These are phyloP conservation scores for Cyclocybe aegerita DNA, from an alignment of 768 basidiomycete species.

Conservation along the genomic window DNA sequence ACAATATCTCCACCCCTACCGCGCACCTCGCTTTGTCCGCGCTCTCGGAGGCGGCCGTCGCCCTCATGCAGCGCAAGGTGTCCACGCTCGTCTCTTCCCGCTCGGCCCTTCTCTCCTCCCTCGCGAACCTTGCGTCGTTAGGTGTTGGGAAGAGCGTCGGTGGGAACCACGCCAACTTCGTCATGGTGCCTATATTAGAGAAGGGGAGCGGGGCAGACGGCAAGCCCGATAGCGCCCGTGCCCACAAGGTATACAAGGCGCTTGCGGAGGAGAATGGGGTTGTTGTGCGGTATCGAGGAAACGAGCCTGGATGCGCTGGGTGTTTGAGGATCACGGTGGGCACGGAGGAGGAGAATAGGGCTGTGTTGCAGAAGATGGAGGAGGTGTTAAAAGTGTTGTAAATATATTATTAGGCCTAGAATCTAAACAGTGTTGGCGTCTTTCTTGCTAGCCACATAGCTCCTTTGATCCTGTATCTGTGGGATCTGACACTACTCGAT, in stretches of 20 bases:
- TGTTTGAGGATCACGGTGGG: slow-evolving; percentile 92
- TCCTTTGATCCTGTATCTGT: no score
- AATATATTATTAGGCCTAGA: neutral
- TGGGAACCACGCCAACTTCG: slow-evolving; percentile 86
- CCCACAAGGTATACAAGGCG: slow-evolving; percentile 67
- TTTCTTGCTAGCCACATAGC: no score
- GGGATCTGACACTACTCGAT: no score
- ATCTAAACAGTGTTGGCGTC: neutral
- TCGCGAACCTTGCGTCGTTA: slow-evolving; percentile 44
- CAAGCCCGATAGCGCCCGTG: slow-evolving; percentile 58
- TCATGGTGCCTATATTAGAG: slow-evolving; percentile 75
- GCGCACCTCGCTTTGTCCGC: slow-evolving; percentile 81
- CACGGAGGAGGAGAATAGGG: slow-evolving; percentile 72
- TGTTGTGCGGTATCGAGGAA: slow-evolving; percentile 88
- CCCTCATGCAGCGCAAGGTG: slow-evolving; percentile 66
- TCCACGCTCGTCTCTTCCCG: slow-evolving; percentile 60
- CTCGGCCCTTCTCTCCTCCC: slow-evolving; percentile 43
- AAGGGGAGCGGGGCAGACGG: slow-evolving; percentile 19
- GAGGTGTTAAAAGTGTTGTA: slow-evolving; percentile 40
- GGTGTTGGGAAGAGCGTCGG: slow-evolving; percentile 75
- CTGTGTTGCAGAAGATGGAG: slow-evolving; percentile 53
- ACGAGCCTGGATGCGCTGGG: slow-evolving; percentile 81
- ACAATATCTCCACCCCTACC: slow-evolving; percentile 92
- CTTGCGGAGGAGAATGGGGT: slow-evolving; percentile 86
- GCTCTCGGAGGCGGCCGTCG: slow-evolving; percentile 63